Evolutionary conservation across 345 rosid species (phyloP), one percentile per base, ranked within the genome.

Genomic region (Euphorbia pulcherrima): DNA sequence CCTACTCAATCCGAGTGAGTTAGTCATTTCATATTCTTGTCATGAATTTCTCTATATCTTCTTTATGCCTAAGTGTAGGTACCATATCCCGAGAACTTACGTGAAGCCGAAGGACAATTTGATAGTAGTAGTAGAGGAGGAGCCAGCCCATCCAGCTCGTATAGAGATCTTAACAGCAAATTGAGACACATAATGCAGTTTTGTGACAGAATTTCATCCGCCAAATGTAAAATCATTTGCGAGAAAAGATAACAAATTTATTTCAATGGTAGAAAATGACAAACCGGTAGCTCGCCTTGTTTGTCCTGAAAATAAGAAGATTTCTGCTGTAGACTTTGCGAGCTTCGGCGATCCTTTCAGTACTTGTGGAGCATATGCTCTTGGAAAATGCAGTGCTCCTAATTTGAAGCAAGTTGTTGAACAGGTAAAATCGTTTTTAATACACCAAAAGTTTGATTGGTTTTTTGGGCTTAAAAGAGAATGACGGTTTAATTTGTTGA

Each of bases 21-120:
- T 79, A 77, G 78, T 48, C 39, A 47, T 33, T 33, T 33, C 37
- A 33, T 33, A n/a, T n/a, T n/a, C n/a, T n/a, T n/a, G n/a, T n/a
- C n/a, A n/a, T n/a, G n/a, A n/a, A n/a, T n/a, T n/a, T n/a, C n/a
- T n/a, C n/a, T n/a, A n/a, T n/a, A n/a, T n/a, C n/a, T n/a, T n/a
- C n/a, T n/a, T n/a, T n/a, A n/a, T n/a, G n/a, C n/a, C n/a, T n/a
- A n/a, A 33, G 7, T 33, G 8, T 75, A 87, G 92, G 80, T 93
- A 88, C 72, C 98, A 90, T 72, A 82, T 93, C 73, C 97, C 98
- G 52, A 85, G 95, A 79, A 73, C 92, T 12, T 90, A 58, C 83
- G 28, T 94, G 39, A 88, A 87, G 83, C 84, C 87, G 35, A 80
- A 57, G 61, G 67, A 80, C 33, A 94, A 94, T 51, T 78, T 87